Conservation (phyloP, 75 land plant genomes). For the Pinus albicaulis region DNA sequence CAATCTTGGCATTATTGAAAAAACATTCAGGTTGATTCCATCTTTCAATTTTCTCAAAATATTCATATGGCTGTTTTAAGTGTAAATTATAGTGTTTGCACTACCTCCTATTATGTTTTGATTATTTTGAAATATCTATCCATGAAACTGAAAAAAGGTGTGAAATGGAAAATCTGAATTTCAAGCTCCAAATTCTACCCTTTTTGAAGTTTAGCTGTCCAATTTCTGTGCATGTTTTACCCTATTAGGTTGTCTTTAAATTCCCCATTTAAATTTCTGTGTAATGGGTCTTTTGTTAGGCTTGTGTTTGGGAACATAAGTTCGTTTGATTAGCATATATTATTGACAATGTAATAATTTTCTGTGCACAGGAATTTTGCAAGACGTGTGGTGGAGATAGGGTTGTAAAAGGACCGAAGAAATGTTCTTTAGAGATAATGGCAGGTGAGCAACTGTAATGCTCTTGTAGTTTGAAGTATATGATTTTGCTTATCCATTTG, state of each 20-base stretch:
- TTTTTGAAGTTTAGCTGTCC: too few relatives aligned
- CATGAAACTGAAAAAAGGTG: background rate
- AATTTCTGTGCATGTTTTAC: too few relatives aligned
- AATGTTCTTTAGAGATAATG: conserved; percentile 70
- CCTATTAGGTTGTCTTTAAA: too few relatives aligned
- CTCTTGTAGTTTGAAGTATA: background rate
- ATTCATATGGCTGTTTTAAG: too few relatives aligned
- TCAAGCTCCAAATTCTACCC: too few relatives aligned
- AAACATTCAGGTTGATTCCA: too few relatives aligned
- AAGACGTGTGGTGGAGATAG: conserved; percentile 68
- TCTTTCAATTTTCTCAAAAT: too few relatives aligned
- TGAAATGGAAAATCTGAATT: background rate
- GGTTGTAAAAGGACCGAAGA: conserved; percentile 50
- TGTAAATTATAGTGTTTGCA: too few relatives aligned
- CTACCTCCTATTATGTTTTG: too few relatives aligned
- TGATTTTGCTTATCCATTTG: background rate
- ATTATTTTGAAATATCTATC: background rate
- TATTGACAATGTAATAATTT: background rate
- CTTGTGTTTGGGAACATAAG: background rate
- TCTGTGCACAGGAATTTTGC: conserved; percentile 56
- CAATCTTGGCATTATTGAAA: too few relatives aligned
- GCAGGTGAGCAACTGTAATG: conserved; percentile 49
- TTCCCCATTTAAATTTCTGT: too few relatives aligned
- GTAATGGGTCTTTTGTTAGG: background rate
- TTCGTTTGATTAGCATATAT: background rate